Evolutionary conservation across 768 basidiomycete species (phyloP).

Genomic region (Russula lepida): DNA sequence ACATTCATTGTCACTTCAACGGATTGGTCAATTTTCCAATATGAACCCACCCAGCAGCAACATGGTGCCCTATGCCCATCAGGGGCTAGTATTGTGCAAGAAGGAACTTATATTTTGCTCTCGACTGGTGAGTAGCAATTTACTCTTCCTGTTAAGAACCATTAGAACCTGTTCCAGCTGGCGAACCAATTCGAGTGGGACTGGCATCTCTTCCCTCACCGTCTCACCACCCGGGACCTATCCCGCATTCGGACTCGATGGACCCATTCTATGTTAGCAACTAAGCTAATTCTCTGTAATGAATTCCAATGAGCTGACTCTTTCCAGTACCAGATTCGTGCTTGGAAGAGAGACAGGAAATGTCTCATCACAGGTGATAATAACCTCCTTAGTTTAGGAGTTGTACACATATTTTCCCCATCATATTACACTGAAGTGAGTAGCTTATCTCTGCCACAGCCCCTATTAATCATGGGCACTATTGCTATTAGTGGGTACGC

Average conservation of each 20-base stretch:
- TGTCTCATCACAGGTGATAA: not conserved
- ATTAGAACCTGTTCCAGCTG: not conserved
- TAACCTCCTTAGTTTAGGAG: not conserved
- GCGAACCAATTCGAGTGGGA: not conserved
- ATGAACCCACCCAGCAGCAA: not conserved
- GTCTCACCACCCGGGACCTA: too few species aligned
- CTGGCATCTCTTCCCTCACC: not conserved
- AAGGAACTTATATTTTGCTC: not conserved
- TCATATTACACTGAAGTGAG: not conserved
- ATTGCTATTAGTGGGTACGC: not conserved
- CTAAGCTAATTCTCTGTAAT: too few species aligned
- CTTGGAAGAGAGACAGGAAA: not conserved
- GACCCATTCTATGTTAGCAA: too few species aligned
- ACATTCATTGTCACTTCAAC: not conserved
- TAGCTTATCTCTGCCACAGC: not conserved
- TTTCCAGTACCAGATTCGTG: not conserved
- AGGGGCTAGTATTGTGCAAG: not conserved
- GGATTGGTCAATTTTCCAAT: not conserved
- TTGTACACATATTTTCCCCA: conserved; percentile 1
- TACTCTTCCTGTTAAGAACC: not conserved
- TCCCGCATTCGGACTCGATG: too few species aligned
- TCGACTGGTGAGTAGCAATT: not conserved
- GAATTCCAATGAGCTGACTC: not conserved
- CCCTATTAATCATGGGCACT: not conserved
- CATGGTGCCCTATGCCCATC: not conserved